Percentiles rank a stretch among this genome's conserved stretches.
Conservation (phyloP, 1,284 basidiomycete genomes). For the Marasmius fiardii region DNA sequence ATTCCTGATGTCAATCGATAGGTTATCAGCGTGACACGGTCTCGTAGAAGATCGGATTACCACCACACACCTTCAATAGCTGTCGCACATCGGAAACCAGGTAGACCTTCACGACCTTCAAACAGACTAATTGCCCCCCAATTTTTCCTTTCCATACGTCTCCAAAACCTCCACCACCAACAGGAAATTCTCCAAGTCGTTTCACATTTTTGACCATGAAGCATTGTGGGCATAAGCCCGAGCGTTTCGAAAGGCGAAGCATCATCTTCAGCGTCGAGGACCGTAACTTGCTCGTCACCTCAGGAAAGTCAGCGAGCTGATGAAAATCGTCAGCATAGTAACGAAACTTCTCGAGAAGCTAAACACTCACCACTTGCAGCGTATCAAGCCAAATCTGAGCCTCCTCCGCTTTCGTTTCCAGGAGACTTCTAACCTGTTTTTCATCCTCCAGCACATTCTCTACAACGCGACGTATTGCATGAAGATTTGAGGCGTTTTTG, state of each 20-base stretch:
- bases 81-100: not conserved
- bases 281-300: not conserved
- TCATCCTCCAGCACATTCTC: too few relatives aligned
- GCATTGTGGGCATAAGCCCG: not conserved
- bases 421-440: not conserved
- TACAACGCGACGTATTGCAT: too few relatives aligned
- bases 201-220: not conserved
- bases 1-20: too few relatives aligned
- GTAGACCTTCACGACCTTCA: not conserved
- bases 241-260: not conserved
- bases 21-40: too few relatives aligned
- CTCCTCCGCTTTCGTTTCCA: not conserved
- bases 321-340: too few relatives aligned
- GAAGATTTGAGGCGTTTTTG: too few relatives aligned
- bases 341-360: too few relatives aligned
- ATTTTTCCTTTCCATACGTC: not conserved
- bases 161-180: constrained; percentile 4
- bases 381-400: not conserved
- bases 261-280: not conserved
- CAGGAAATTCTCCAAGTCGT: constrained; percentile 2
- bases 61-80: not conserved
- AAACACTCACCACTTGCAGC: not conserved
- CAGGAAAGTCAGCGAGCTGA: not conserved
- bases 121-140: not conserved
- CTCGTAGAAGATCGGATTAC: not conserved